Evolutionary conservation across 768 basidiomycete species (phyloP).

Genomic region (Leucocoprinus birnbaumii): DNA sequence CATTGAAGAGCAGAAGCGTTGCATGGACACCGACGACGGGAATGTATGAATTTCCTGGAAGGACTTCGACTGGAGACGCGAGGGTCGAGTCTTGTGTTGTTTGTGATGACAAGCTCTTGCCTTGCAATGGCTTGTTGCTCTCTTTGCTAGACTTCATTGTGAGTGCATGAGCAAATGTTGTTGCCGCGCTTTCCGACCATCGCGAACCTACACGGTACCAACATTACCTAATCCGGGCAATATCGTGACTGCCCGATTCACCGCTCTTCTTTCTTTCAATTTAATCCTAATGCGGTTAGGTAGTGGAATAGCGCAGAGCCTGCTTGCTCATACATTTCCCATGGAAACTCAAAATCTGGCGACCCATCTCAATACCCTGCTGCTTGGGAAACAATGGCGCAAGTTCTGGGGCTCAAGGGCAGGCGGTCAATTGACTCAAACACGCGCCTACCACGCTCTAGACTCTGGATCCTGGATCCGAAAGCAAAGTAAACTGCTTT

Average conservation of each 20-base stretch:
- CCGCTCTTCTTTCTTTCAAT: too few species aligned
- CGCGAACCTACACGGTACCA: neutral
- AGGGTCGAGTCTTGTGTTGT: neutral
- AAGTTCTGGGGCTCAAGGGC: too few species aligned
- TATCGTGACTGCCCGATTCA: too few species aligned
- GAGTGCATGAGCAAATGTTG: neutral
- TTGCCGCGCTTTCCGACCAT: neutral
- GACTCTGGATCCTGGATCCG: too few species aligned
- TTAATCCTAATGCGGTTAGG: too few species aligned
- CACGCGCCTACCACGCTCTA: neutral
- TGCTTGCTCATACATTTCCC: too few species aligned
- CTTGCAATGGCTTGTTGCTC: neutral
- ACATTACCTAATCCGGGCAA: neutral
- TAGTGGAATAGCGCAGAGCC: too few species aligned
- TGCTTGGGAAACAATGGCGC: too few species aligned
- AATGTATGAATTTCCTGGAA: conserved; percentile 36
- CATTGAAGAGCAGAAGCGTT: conserved; percentile 60
- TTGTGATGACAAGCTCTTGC: neutral
- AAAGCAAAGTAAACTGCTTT: too few species aligned
- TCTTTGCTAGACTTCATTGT: neutral
- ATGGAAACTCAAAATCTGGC: too few species aligned
- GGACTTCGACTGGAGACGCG: neutral
- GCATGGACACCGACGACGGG: conserved; percentile 68
- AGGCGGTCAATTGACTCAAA: too few species aligned
- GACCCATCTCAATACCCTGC: too few species aligned